phyloP scores from a whole-genome alignment of 257 asterid species.

The Penstemon davidsonii region DNA sequence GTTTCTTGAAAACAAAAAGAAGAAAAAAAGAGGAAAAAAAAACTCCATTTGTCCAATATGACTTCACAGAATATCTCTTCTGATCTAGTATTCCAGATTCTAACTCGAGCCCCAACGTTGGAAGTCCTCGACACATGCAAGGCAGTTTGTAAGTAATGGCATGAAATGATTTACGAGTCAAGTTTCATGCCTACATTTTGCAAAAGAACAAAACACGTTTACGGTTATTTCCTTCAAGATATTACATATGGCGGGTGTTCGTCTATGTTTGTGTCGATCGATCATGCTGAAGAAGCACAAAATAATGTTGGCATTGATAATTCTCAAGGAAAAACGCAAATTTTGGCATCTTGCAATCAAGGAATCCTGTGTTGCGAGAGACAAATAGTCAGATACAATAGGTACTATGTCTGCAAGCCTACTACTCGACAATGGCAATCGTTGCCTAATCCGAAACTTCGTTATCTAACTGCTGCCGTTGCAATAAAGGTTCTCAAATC shows the following conservation, averaged over 20 bases:
- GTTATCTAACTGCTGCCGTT: neutral
- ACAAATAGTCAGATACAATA: too few species aligned
- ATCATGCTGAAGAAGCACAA: neutral
- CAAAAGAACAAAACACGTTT: neutral
- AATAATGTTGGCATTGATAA: too few species aligned
- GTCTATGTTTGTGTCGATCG: neutral
- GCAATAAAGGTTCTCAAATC: conserved; percentile 18
- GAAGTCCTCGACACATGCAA: conserved; percentile 1
- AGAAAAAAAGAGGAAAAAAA: neutral
- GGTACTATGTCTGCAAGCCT: conserved; percentile 27
- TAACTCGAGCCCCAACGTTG: neutral
- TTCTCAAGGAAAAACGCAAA: neutral
- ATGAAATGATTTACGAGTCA: neutral
- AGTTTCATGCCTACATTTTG: neutral
- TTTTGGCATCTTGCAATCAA: neutral
- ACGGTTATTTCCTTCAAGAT: neutral
- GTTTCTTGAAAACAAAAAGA: neutral
- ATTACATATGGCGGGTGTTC: neutral
- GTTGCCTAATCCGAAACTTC: conserved; percentile 28
- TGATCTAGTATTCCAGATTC: neutral
- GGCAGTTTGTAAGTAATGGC: neutral
- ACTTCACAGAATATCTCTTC: neutral
- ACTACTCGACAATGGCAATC: conserved; percentile 27
- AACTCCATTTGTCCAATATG: neutral
- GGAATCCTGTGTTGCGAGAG: too few species aligned